Base-by-base conservation (phyloP, 352 stramenopile species). In the Globisporangium spinosum region DNA sequence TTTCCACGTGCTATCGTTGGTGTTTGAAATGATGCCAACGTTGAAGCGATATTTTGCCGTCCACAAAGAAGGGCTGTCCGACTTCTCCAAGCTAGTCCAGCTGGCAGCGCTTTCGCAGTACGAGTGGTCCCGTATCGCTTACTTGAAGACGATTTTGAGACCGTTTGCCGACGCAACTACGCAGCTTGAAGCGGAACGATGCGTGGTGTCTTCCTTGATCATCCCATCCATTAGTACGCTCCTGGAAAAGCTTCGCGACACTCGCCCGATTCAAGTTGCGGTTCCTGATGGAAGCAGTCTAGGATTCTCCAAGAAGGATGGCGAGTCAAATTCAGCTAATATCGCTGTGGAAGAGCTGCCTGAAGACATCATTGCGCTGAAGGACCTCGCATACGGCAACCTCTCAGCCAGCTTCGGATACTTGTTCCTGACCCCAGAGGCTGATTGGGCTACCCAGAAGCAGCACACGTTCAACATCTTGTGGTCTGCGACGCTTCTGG, bases 41-140 rank as follows among this genome's bases (percentile, higher is more conserved):
- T 62, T 90, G 9, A 77, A 85, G 54, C 78, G 83, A 22, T 92
- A 92, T 27, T 90, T 90, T 61, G 66, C 74, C n/a, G 15, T 85
- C 17, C 82, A 92, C 70, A 83, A 85, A 32, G 73, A 89, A 29
- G 72, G 74, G 12, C 62, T 72, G 10, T 87, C 80, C 1, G 84
- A 92, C 51, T 78, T 89, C 34, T 89, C 84, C 34, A 92, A 92
- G 64, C 68, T 92, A 7, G 76, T 90, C 27, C 84, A 92, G 63
- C 65, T 92, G 10, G 77, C 79, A 3, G 80, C 76, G 6, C 71
- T 92, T n/a, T 90, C 85, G 34, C 65, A 69, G 22, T 90, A 89
- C 63, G 85, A 93, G 38, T 93, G 85, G 85, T 82, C 81, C 27
- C 80, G 81, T 12, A 79, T 89, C 23, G 74, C 70, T 9, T 86